Base-by-base conservation (phyloP, 2,329 filamentous ascomycete genomes). In the Diaporthe velutina region DNA sequence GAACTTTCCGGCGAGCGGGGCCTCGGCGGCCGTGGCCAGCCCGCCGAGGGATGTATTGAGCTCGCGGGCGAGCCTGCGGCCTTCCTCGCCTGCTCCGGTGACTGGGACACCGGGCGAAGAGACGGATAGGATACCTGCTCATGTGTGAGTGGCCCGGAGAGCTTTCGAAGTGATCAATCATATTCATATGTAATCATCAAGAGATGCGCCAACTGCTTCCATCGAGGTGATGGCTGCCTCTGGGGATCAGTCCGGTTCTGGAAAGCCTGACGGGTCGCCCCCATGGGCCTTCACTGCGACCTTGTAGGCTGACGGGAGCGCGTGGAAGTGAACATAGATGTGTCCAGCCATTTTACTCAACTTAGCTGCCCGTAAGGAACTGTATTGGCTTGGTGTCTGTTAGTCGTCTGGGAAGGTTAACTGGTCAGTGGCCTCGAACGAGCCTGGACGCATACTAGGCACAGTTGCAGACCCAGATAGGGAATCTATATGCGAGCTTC, bases 51-150 rank as follows among this genome's bases (percentile, higher is more conserved):
- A 70, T 5, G n/a, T 58, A 70, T 76, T 76, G 25, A 76, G 75
- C 28, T 73, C 67, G 13, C 75, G 73, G 12, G 68, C 50, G 9
- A 76, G 73, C 38, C 70, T 75, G 9, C 73, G 67, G 45, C 72
- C 75, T 50, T 71, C 74, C 30, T 72, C 75, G 42, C 73, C 75
- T 22, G 73, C 45, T 13, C 75, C 75, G 15, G 68, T 74, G 48
- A 76, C 71, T 17, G 74, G 74, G 5, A 74, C 74, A 9, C 74
- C 74, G 19, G 75, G 75, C 17, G 75, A 58, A 12, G 75, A 74
- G 33, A 76, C 50, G 10, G 75, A 76, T 13, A 76, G 28, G n/a
- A 76, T 74, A 81, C 75, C 86, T 87, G 76, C 79, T 17, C 5
- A 7, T n/a, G n/a, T 15, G n/a, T 9, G 12, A 25, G n/a, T 28